phyloP scores from a whole-genome alignment of 805 yeast genomes.

The Scheffersomyces lignosus region DNA sequence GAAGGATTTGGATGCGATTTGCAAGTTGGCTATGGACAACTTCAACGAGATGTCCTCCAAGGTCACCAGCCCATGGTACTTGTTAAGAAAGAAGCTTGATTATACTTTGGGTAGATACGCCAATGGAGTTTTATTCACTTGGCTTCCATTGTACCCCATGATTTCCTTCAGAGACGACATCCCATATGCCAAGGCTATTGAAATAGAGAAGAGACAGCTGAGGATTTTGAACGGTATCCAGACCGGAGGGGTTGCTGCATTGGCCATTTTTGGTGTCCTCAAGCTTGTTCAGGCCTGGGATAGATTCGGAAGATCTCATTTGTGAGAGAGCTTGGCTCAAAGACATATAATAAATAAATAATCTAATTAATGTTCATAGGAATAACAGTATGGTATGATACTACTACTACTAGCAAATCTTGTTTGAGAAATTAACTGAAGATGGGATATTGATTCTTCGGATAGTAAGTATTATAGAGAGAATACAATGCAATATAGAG shows the following conservation, averaged over 20 bases:
- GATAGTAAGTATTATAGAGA: too few species aligned
- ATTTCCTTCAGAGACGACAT: slow-evolving; percentile 86
- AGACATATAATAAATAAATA: too few species aligned
- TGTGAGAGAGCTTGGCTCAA: too few species aligned
- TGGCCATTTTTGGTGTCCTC: slow-evolving; percentile 5
- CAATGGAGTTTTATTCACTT: slow-evolving; percentile 47
- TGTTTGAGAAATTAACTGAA: too few species aligned
- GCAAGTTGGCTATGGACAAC: slow-evolving; percentile 75
- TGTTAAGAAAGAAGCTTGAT: slow-evolving; percentile 69
- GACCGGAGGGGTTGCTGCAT: slow-evolving; percentile 13
- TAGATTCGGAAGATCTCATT: neutral
- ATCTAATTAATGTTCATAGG: too few species aligned
- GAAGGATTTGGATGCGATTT: slow-evolving; percentile 71
- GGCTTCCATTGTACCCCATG: slow-evolving; percentile 93
- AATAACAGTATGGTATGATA: too few species aligned
- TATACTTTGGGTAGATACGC: slow-evolving; percentile 56
- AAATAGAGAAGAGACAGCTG: slow-evolving; percentile 54
- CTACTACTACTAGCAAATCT: too few species aligned
- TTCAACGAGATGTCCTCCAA: slow-evolving; percentile 85
- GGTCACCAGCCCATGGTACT: slow-evolving; percentile 61
- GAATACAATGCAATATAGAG: too few species aligned
- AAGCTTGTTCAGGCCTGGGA: slow-evolving; percentile 8
- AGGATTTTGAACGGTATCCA: slow-evolving; percentile 41
- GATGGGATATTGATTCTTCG: too few species aligned
- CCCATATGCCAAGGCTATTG: slow-evolving; percentile 67